Evolutionary conservation across 345 rosid species (phyloP).

Genomic region (Dipteronia dyeriana): DNA sequence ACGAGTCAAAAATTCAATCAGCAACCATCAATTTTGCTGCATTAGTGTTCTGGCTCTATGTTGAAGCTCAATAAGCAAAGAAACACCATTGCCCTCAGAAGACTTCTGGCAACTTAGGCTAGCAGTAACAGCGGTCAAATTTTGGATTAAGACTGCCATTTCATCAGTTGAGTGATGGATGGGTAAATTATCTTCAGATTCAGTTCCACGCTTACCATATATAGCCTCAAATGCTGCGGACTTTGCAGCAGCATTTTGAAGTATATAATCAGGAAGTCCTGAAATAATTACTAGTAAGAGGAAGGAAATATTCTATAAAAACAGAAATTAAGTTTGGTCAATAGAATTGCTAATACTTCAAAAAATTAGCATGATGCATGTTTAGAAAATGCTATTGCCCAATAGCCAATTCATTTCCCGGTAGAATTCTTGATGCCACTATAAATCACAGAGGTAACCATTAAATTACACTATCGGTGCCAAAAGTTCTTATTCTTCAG

Average conservation of each 20-base stretch:
- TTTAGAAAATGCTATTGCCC: background rate
- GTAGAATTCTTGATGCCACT: background rate
- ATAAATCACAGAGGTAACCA: background rate
- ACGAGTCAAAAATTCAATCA: background rate
- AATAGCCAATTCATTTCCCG: background rate
- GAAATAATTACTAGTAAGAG: conserved; percentile 23
- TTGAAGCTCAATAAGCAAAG: conserved; percentile 48
- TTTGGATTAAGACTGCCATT: conserved; percentile 38
- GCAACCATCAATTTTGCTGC: conserved; percentile 29
- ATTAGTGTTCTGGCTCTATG: conserved; percentile 44
- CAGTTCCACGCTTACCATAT: conserved; percentile 46
- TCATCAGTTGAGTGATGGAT: conserved; percentile 20
- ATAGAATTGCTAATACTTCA: background rate
- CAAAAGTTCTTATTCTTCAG: background rate
- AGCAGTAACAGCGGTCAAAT: conserved; percentile 33
- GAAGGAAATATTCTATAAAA: conserved; percentile 8
- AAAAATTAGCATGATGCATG: background rate
- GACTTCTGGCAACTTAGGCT: conserved; percentile 19
- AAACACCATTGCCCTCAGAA: conserved; percentile 18
- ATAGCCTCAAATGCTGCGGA: conserved; percentile 70
- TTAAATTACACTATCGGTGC: background rate
- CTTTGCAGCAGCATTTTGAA: conserved; percentile 61
- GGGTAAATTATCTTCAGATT: conserved; percentile 11
- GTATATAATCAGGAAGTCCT: conserved; percentile 80
- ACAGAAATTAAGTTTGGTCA: background rate